phyloP scores from a whole-genome alignment of 164 flowering plant genomes.

The Malania oleifera region DNA sequence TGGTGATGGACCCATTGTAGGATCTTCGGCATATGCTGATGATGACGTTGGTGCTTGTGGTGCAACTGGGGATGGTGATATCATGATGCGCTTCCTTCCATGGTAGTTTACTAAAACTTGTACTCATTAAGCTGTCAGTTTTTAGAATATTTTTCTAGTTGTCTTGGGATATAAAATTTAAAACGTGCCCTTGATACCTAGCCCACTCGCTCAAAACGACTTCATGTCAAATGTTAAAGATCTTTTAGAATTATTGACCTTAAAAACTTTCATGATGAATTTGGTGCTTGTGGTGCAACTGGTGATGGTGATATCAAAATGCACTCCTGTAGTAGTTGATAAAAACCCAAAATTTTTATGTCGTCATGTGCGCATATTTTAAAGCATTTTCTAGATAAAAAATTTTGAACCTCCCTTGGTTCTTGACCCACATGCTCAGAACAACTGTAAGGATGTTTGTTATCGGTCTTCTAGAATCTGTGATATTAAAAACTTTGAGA shows the following conservation, averaged over 20 bases:
- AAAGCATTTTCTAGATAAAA: too few relatives aligned
- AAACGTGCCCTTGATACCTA: too few relatives aligned
- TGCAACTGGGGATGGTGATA: constrained; percentile 97
- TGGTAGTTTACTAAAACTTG: constrained; percentile 40
- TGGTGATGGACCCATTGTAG: constrained; percentile 95
- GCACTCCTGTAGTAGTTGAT: constrained; percentile 87
- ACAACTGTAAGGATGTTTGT: too few relatives aligned
- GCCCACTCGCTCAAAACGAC: neutral
- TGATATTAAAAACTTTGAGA: too few relatives aligned
- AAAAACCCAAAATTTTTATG: neutral
- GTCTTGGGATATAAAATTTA: too few relatives aligned
- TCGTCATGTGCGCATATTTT: neutral
- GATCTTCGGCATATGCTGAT: constrained; percentile 95
- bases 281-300: constrained; percentile 97
- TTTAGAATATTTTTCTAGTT: neutral
- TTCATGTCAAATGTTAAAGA: too few relatives aligned
- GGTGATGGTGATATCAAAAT: constrained; percentile 99
- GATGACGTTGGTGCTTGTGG: constrained; percentile 95
- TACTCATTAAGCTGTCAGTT: neutral
- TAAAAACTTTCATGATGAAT: too few relatives aligned
- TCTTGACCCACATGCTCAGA: neutral
- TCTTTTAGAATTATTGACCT: too few relatives aligned
- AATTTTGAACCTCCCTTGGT: too few relatives aligned
- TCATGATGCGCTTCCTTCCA: constrained; percentile 99
- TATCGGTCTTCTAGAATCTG: too few relatives aligned